phyloP scores from a whole-genome alignment of 805 yeast species.

The Henningerozyma blattae region DNA sequence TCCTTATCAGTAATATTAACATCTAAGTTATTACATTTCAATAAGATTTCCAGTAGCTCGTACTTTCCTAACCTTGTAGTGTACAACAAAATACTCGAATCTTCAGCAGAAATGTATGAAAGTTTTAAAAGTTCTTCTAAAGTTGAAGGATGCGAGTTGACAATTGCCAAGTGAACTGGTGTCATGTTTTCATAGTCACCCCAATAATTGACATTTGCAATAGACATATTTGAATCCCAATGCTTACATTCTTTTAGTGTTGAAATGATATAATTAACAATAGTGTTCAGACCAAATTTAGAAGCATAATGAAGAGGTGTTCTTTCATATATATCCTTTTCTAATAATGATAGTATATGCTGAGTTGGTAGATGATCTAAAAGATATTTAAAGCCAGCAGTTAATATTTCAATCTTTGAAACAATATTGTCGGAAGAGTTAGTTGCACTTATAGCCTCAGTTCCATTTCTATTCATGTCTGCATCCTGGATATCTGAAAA shows the following conservation, averaged over 20 bases:
- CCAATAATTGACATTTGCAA: conserved; percentile 50
- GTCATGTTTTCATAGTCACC: conserved; percentile 64
- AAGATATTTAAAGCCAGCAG: conserved; percentile 28
- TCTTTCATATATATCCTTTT: conserved; percentile 63
- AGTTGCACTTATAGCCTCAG: no score
- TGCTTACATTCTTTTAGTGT: conserved; percentile 49
- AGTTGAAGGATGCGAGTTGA: conserved; percentile 75
- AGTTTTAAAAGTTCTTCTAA: conserved; percentile 45
- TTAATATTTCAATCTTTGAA: not conserved
- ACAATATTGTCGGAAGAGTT: no score
- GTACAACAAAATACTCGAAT: not conserved
- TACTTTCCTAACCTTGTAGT: conserved; percentile 43
- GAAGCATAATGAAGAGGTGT: conserved; percentile 88
- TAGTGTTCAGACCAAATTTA: conserved; percentile 67
- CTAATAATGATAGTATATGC: conserved; percentile 42
- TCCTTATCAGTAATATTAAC: conserved; percentile 50
- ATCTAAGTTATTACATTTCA: conserved; percentile 19
- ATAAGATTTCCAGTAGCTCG: conserved; percentile 32
- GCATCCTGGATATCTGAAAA: no score
- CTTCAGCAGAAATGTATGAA: conserved; percentile 28
- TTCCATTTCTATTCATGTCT: no score
- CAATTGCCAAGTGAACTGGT: conserved; percentile 73
- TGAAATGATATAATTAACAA: conserved; percentile 44
- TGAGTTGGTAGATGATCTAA: conserved; percentile 43
- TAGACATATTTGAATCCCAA: conserved; percentile 33